Base-by-base conservation (phyloP, 2,329 filamentous ascomycete genomes). In the Aciculosporium take region DNA sequence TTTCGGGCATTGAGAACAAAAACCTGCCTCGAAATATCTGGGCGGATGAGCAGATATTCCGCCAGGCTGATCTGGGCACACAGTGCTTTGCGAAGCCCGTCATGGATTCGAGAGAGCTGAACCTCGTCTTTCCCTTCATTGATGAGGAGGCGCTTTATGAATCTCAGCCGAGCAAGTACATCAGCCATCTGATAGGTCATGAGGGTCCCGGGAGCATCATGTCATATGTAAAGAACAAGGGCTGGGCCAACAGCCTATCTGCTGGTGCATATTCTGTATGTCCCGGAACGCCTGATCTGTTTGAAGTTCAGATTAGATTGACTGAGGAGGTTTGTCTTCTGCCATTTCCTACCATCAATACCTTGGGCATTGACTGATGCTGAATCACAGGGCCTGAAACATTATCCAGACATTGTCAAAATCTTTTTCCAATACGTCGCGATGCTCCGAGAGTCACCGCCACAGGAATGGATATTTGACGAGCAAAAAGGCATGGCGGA, bases 121-220 rank as follows among this genome's bases (percentile, higher is more conserved):
- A 84, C 45, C 72, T 95, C 35, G 79, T 75, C 46, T 94, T 95
- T 56, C 81, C 84, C 1, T 93, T 86, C 56, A 72, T 86, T 15
- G 86, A 94, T 48, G 86, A 94, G 57, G 84, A 93, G 49, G 60
- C 74, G 0, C 66, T 87, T 45, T 89, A 77, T 57, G 81, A 88
- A 54, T 79, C 80, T 7, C 84, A 91, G 49, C 88, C 88, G 1
- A 83, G 82, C 48, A 76, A 82, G 46, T 95, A 94, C 55, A 77
- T 94, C 45, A 83, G 82, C 53, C 88, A 95, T 55, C 65, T 95
- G 40, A 84, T 95, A 47, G 88, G 88, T 4, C 88, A 95, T 51
- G 88, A 95, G 59, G 87, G 88, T 0, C 88, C 88, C 1, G 88
- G 88, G 4, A 94, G 88, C 59, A 83, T 95, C 53, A 77, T 95